These are phyloP conservation scores for Quillaja saponaria DNA, from an alignment of 306 rosid species.

Conservation along the genomic window DNA sequence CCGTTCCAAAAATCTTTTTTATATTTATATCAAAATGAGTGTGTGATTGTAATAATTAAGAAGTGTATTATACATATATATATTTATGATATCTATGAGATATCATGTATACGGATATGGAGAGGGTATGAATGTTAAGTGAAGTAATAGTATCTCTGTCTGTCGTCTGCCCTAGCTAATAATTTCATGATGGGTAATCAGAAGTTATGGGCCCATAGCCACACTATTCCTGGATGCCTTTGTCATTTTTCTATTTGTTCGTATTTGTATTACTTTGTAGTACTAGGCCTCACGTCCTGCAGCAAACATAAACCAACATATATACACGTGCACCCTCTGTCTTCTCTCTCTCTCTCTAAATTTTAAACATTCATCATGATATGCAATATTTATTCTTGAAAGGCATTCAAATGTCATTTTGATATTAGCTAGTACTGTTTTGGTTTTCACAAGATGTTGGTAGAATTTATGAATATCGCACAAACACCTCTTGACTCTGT, in stretches of 20 bases:
- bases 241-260: conserved; percentile 61
- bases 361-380: neutral
- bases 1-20: too few relatives aligned
- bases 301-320: conserved; percentile 16
- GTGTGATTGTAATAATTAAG: too few relatives aligned
- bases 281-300: neutral
- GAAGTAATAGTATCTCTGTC: conserved; percentile 65
- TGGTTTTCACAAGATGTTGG: too few relatives aligned
- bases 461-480: too few relatives aligned
- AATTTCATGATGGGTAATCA: conserved; percentile 57
- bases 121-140: conserved; percentile 66
- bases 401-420: too few relatives aligned
- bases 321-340: conserved; percentile 4
- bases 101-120: conserved; percentile 43
- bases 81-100: too few relatives aligned
- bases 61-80: too few relatives aligned
- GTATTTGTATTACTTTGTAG: conserved; percentile 32
- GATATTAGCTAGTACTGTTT: too few relatives aligned
- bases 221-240: conserved; percentile 49
- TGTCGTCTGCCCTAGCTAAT: conserved; percentile 49
- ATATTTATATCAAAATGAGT: too few relatives aligned
- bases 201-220: conserved; percentile 42
- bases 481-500: too few relatives aligned
- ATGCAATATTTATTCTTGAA: conserved; percentile 4
- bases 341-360: conserved; percentile 4